These are phyloP conservation scores for Takashimella tepidaria DNA, from an alignment of 1,284 basidiomycete genomes.

Conservation along the genomic window DNA sequence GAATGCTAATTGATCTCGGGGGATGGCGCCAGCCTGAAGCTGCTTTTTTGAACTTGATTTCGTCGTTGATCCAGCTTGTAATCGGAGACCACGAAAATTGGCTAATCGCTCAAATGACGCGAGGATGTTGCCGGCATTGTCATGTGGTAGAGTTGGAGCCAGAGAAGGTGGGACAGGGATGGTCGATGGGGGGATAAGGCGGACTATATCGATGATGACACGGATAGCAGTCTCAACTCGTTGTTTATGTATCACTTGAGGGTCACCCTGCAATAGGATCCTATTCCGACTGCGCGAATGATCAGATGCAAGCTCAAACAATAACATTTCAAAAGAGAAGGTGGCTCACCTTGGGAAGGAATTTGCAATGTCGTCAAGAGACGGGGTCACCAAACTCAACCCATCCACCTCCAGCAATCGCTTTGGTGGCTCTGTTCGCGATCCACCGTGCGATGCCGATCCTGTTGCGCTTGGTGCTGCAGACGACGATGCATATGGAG, in stretches of 20 bases:
- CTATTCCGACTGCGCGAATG: conserved; percentile 22
- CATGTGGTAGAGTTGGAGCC: conserved; percentile 23
- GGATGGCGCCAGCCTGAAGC: conserved; percentile 35
- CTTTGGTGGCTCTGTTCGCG: conserved; percentile 38
- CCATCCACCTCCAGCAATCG: conserved; percentile 35
- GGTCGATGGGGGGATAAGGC: conserved; percentile 29
- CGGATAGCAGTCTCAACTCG: conserved; percentile 46
- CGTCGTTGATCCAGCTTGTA: conserved; percentile 42
- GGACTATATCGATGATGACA: conserved; percentile 41
- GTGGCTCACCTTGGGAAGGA: conserved; percentile 18
- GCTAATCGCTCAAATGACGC: conserved; percentile 35
- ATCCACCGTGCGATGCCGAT: conserved; percentile 26
- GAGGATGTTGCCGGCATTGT: conserved; percentile 25
- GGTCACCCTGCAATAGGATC: conserved; percentile 42
- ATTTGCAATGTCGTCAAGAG: conserved; percentile 26
- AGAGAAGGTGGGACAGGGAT: conserved; percentile 21
- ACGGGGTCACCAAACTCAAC: conserved; percentile 17
- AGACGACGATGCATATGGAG: conserved; percentile 4
- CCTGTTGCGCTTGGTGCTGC: conserved; percentile 12
- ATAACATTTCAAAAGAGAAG: no score
- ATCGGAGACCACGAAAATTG: conserved; percentile 32
- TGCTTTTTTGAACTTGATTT: conserved; percentile 43
- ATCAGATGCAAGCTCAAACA: no score
- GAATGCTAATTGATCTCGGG: conserved; percentile 33
- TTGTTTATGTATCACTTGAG: conserved; percentile 40